Base-by-base conservation (phyloP, 106 monocot genomes). In the Apostasia shenzhenica region DNA sequence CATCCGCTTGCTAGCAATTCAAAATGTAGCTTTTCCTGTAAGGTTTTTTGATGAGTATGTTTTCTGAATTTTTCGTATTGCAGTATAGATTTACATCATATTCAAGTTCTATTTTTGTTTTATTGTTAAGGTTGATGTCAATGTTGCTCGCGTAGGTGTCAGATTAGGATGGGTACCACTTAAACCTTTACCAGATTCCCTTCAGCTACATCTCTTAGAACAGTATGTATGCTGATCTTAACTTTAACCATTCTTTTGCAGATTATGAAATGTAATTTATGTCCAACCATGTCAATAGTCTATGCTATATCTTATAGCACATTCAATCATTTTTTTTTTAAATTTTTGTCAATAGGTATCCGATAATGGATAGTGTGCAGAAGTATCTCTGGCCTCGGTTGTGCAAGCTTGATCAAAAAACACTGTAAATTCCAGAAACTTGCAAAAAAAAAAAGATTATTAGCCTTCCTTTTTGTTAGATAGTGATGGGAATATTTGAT, bases 151-250 rank as follows among this genome's bases (percentile, higher is more conserved):
- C 13, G 84, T 93, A 76, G 77, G 81, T 71, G 93, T 93, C 61
- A 84, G 93, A 67, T 47, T 93, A 50, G 93, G 93, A 72, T 93
- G 89, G 93, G 93, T 93, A 45, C 93, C 93, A 61, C 79, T 93
- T 46, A 79, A 89, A 59, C 89, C 93, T 8, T 79, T 93, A 46
- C 93, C 93, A 3, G 93, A 86, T 63, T 81, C 77, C 38, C 67
- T 93, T 69, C 86, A 93, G 67, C 50, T 93, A 57, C 89, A 93
- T 78, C 93, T 93, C 48, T 52, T 93, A 50, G 93, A 93, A 52
- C 64, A 78, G 93, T 93, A 82, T 84, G 84, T 55, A 45, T 54
- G 9, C 54, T 66, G 3, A 52, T 52, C 4, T 6, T 52, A 10
- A 52, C 4, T 52, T 52, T 10, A 52, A 52, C 4, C 10, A 10